Percentiles rank a stretch among this genome's conserved stretches.
Conservation (phyloP, 1,284 basidiomycete species). For the Neonothopanus nambi region DNA sequence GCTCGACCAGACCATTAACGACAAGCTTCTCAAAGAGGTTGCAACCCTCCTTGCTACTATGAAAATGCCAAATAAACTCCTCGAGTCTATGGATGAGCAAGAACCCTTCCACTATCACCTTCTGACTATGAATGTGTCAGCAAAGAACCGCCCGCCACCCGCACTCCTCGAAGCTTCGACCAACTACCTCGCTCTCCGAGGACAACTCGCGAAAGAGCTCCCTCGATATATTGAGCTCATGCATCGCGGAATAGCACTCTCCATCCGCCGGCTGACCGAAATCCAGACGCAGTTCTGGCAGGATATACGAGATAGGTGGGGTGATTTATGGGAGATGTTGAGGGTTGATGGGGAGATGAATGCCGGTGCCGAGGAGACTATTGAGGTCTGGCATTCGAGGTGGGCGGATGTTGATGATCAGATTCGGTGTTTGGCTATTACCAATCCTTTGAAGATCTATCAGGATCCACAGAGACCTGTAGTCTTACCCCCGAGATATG, state of each 20-base stretch:
- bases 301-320: slow-evolving; percentile 63
- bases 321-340: slow-evolving; percentile 76
- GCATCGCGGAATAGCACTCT: slow-evolving; percentile 53
- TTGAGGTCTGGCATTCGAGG: slow-evolving; percentile 63
- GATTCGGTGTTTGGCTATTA: slow-evolving; percentile 45
- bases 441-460: slow-evolving; percentile 31
- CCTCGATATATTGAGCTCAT: slow-evolving; percentile 61
- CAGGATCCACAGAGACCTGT: slow-evolving; percentile 1
- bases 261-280: slow-evolving; percentile 49
- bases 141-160: slow-evolving; percentile 61
- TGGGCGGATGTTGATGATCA: slow-evolving; percentile 63
- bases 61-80: slow-evolving; percentile 60
- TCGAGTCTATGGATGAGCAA: slow-evolving; percentile 68
- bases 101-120: slow-evolving; percentile 67
- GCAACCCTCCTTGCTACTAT: slow-evolving; percentile 54
- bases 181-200: slow-evolving; percentile 72
- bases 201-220: slow-evolving; percentile 66
- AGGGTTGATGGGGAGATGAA: slow-evolving; percentile 73
- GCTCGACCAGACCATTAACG: slow-evolving; percentile 52
- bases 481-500: neutral
- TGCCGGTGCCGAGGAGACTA: slow-evolving; percentile 63
- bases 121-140: slow-evolving; percentile 56
- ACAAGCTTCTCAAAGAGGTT: slow-evolving; percentile 56
- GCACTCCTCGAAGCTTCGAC: slow-evolving; percentile 68
- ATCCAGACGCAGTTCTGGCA: slow-evolving; percentile 62